Conservation (phyloP, 164 flowering plant species). For the Aristolochia contorta region DNA sequence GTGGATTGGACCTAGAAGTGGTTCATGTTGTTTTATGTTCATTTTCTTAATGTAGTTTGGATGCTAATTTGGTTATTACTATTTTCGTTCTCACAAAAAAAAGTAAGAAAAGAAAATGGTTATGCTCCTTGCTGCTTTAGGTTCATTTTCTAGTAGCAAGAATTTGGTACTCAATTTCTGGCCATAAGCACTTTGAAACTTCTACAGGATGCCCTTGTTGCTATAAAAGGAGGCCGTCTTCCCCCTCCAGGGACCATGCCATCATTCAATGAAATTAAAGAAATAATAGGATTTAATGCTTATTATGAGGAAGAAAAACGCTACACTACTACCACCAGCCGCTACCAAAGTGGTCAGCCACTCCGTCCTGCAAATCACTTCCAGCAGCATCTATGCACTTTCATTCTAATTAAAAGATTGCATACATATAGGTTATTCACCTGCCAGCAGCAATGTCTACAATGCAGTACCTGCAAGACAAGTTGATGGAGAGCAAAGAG, state of each 20-base stretch:
- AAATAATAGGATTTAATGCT: conserved; percentile 65
- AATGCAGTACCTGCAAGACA: conserved; percentile 17
- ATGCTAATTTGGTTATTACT: neutral
- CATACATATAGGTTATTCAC: conserved; percentile 19
- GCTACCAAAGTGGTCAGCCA: conserved; percentile 33
- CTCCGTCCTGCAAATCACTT: neutral
- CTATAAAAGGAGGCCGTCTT: conserved; percentile 77
- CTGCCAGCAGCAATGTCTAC: conserved; percentile 31
- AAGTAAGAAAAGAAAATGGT: no score
- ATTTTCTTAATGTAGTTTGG: neutral
- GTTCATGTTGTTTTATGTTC: neutral
- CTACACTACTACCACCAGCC: conserved; percentile 36
- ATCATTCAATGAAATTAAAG: conserved; percentile 83
- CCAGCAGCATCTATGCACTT: neutral
- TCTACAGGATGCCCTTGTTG: conserved; percentile 76
- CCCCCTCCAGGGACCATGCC: conserved; percentile 95
- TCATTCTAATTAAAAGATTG: conserved; percentile 2
- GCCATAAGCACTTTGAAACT: neutral
- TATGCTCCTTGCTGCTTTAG: no score
- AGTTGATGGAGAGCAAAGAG: conserved; percentile 32
- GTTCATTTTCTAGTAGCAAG: no score
- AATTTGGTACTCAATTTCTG: no score
- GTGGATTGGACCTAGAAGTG: no score
- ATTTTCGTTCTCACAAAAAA: no score
- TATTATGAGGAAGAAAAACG: conserved; percentile 85